Percentiles rank a stretch among this genome's conserved stretches.
Conservation (phyloP, 2,329 filamentous ascomycete genomes). For the Fusarium sambucinum region DNA sequence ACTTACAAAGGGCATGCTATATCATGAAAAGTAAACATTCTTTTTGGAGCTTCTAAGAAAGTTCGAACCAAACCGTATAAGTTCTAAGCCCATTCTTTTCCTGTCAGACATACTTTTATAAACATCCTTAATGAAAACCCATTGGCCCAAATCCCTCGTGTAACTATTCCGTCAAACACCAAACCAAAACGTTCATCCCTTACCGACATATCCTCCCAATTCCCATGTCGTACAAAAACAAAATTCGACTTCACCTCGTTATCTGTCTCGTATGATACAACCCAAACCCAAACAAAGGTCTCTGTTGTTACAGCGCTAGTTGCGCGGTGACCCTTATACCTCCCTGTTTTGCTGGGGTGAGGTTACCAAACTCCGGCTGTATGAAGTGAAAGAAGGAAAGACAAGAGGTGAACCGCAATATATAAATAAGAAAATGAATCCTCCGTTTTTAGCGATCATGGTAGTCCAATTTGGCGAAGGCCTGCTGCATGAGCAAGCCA, state of each 20-base stretch:
- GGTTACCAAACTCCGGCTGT: conserved; percentile 43
- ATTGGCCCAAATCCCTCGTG: conserved; percentile 2
- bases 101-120: conserved; percentile 1
- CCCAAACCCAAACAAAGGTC: background rate
- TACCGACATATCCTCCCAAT: conserved; percentile 18
- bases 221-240: conserved; percentile 28
- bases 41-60: background rate
- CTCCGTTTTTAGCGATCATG: conserved; percentile 4
- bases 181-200: conserved; percentile 14
- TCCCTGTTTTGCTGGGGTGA: conserved; percentile 27
- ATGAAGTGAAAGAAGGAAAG: conserved; percentile 23
- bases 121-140: background rate
- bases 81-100: background rate
- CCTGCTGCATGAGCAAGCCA: conserved; percentile 6
- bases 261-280: conserved; percentile 22
- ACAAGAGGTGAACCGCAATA: conserved; percentile 11
- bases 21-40: background rate
- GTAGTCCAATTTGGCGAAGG: background rate
- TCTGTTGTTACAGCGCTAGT: conserved; percentile 12
- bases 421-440: conserved; percentile 20
- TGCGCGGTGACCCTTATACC: conserved; percentile 12
- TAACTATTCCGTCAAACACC: conserved; percentile 23
- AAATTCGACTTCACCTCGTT: conserved; percentile 11
- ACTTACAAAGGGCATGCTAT: background rate
- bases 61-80: background rate